Base-by-base conservation (phyloP, 306 rosid genomes). In the Cucurbita maxima region DNA sequence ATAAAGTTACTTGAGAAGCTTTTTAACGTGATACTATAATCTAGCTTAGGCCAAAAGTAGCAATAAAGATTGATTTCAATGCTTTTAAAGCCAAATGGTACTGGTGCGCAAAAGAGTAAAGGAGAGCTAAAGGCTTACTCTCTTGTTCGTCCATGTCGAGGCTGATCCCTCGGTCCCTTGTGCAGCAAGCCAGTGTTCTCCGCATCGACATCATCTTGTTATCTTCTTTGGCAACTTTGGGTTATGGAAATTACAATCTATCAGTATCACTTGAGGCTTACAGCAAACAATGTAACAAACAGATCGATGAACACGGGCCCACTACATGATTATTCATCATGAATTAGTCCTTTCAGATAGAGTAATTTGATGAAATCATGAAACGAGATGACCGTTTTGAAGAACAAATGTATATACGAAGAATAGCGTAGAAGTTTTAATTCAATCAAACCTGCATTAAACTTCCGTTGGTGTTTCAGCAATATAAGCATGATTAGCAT, bases 171-270 rank as follows among this genome's bases (percentile, higher is more conserved):
- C 81, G 80, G 77, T 82, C 87, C 41, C 85, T 79, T 52, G 75
- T 74, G 84, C 98, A 94, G 85, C 97, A 94, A 74, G 83, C 86
- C 44, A 93, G 83, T 58, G 94, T 83, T 79, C 84, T 80, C 72
- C 84, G 84, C 94, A 94, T 83, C 59, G 20, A 80, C 79, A 78
- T 72, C 81, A 73, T 87, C 81, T 74, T 50, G 74, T 48, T 48
- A 50, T 48, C 74, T 69, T 69, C 43, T 48, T 8, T 48, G 22
- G 9, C 14, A 15, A 51, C 40, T 69, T 50, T 20, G 8, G 43
- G 22, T 4, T 47, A 50, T 44, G 56, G 43, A 37, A 48, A 48
- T 30, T 15, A 5, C 8, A 8, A 30, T 48, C n/a, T 12, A 69
- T 34, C 43, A 51, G 3, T 48, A 69, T 48, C 25, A 69, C 43